Evolutionary conservation across 1,284 basidiomycete genomes (phyloP).

Genomic region (Heterobasidion occidentale): DNA sequence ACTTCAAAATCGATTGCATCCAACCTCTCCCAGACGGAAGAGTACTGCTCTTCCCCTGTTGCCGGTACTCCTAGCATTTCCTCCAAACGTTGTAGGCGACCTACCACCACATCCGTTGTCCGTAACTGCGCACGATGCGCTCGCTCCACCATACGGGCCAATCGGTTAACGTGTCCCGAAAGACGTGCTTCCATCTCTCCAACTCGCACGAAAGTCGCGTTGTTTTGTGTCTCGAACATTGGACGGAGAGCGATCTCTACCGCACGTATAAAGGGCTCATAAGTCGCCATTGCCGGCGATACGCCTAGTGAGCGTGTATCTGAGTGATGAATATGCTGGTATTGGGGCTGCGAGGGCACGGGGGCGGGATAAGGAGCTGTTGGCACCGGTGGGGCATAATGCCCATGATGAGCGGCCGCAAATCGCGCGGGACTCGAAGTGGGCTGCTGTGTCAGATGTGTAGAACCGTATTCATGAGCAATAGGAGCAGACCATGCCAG

Average conservation of each 20-base stretch:
- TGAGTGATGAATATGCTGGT: too few relatives aligned
- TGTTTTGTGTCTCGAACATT: too few relatives aligned
- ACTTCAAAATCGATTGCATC: background rate
- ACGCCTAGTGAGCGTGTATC: too few relatives aligned
- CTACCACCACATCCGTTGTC: background rate
- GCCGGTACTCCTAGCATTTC: background rate
- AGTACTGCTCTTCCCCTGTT: background rate
- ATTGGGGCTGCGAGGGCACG: too few relatives aligned
- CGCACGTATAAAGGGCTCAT: too few relatives aligned
- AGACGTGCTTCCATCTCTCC: too few relatives aligned
- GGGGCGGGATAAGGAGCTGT: background rate
- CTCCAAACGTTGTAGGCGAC: background rate
- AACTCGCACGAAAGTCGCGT: too few relatives aligned
- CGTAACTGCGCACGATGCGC: background rate
- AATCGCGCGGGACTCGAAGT: background rate
- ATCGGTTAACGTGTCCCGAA: too few relatives aligned
- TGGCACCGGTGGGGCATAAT: background rate
- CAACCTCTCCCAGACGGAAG: background rate
- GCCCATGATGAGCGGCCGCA: background rate
- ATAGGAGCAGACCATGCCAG: background rate
- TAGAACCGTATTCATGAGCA: background rate
- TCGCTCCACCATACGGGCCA: too few relatives aligned
- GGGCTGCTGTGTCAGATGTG: background rate
- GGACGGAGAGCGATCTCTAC: too few relatives aligned
- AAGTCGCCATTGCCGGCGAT: too few relatives aligned